Base-by-base conservation (phyloP, 2,329 filamentous ascomycete genomes). In the Fusarium protoensiforme region DNA sequence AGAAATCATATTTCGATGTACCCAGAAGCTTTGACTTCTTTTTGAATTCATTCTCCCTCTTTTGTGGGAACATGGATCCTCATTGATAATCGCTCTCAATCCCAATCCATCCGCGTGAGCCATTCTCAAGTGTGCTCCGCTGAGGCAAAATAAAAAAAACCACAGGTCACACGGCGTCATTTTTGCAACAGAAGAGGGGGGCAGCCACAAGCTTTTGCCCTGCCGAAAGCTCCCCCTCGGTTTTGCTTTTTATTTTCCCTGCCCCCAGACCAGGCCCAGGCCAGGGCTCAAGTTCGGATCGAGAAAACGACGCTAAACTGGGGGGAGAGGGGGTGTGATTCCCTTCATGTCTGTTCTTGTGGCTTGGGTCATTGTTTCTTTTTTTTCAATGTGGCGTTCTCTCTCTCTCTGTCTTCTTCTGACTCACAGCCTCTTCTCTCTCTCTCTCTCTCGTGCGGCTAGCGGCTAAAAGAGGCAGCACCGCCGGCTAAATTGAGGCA, bases 281-380 rank as follows among this genome's bases (percentile, higher is more conserved):
- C n/a, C n/a, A 24, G 24, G 24, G 24, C 24, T 24, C 5, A 5
- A 24, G 24, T 24, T 35, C 53, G 31, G 62, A 67, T 66, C 68
- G 69, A 73, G 70, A 59, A 48, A 73, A 73, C 62, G 69, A 58
- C 27, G 57, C 70, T 73, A 73, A 56, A 35, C 39, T 27, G 58
- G 53, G 56, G 20, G 11, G 31, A 58, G 35, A 3, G 20, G 7
- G 53, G n/a, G 33, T 53, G 58, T n/a, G 43, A 24, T 24, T 24
- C 24, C 24, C 24, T 24, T 24, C 24, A 33, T 36, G 53, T 36
- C 39, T 57, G n/a, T 39, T 31, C 38, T 31, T 51, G 46, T 51
- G 46, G 46, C 46, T 51, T 48, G 29, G 57, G 38, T 35, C 33
- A 27, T 24, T 24, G 9, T 16, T 69, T 14, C 48, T 20, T 56